Base-by-base conservation (phyloP, 2,329 filamentous ascomycete genomes). In the Colletotrichum australisinense region DNA sequence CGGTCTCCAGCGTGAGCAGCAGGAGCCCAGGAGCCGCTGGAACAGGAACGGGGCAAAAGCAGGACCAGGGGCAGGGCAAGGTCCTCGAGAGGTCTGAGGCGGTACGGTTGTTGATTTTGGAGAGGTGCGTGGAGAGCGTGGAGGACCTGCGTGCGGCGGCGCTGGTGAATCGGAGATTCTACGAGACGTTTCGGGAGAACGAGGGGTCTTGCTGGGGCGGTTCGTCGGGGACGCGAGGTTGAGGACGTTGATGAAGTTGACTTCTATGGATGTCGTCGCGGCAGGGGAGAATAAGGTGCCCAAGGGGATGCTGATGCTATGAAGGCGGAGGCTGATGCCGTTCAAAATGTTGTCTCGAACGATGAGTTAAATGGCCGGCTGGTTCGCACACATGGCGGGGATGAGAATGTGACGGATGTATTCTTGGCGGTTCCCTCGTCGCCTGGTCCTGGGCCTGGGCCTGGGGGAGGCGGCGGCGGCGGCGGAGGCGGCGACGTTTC, bases 161-260 rank as follows among this genome's bases (percentile, higher is more conserved):
- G 0, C 81, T 84, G 79, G 79, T 83, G 26, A 86, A 82, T 71
- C 82, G 81, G 53, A 78, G 77, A 4, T 87, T 86, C 73, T 88
- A 87, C 52, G 79, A 80, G 7, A 83, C 84, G 2, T 88, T 86
- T 67, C 84, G 86, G 77, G 80, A 80, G 55, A 82, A 88, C 67
- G 84, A 88, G 75, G 78, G 2, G 75, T 74, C 12, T 76, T 88
- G 12, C 75, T 80, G 60, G 76, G 76, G 62, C 78, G 76, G 22
- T 69, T 82, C 32, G 72, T 81, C 42, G 77, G 75, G 60, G 76
- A 75, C 8, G 74, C 76, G 12, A 52, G 75, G 30, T 62, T 63
- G 60, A 60, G 38, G 59, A 66, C 67, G 5, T 12, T 67, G 63
- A 30, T 62, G 32, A 68, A 71, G 69, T 35, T 65, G 59, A 63